Evolutionary conservation across 257 asterid species (phyloP), one percentile per base, ranked within the genome.

Genomic region (Capsicum baccatum): DNA sequence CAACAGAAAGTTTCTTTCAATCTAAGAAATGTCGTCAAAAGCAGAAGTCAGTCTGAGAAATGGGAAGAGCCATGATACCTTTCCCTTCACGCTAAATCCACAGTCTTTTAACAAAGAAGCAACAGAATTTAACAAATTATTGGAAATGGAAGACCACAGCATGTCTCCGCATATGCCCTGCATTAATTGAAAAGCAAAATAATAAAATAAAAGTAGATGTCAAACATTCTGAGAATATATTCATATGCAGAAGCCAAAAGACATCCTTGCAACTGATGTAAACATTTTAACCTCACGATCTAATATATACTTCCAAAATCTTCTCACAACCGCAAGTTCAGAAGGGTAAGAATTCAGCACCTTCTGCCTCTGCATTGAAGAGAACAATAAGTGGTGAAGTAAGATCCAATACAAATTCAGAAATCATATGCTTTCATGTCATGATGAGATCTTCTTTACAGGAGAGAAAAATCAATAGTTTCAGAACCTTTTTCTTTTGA

Each of bases 271-370:
- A 85, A 79, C 86, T 84, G 83, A 85, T 83, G 85, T 58, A 48
- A 80, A 44, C 19, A 82, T 64, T 86, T 74, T 86, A 71, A 92
- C 98, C 98, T 93, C 97, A 15, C 86, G 93, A 64, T 94, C 97
- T 87, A 93, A 83, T 81, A 94, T 87, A 83, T 93, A 94, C 87
- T 91, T 93, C 99, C 98, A 96, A 89, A 94, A 94, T 90, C 98
- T 96, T 91, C 92, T 96, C 85, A 92, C 92, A 69, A 96, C 86
- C 52, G 93, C 90, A 81, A 96, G 81, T 87, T 93, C 97, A 14
- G 93, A 83, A 82, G 99, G 99, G 82, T 81, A 93, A 16, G 98
- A 93, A 86, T 91, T 95, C 78, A 85, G 79, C 83, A 94, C 88
- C 80, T 92, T 96, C 88, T 96, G 97, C 91, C 92, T 96, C 98